Percentiles rank a stretch among this genome's conserved stretches.
These are phyloP conservation scores for Fraxinus floribunda DNA, from an alignment of 305 asterid genomes.

Conservation along the genomic window DNA sequence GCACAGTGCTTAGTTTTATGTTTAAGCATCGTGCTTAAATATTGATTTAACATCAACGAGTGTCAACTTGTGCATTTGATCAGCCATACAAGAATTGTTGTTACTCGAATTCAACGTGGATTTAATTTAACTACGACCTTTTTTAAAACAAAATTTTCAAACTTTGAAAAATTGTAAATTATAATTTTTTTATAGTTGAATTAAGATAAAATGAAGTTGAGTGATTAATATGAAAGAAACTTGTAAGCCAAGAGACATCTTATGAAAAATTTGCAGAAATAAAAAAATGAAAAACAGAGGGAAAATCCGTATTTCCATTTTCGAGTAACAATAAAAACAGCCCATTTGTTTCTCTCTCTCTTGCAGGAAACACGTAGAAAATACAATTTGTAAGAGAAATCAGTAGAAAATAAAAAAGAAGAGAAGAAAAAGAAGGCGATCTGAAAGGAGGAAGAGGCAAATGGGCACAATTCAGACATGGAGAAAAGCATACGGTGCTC, in stretches of 20 bases:
- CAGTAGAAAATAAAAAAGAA: neutral
- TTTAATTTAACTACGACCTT: neutral
- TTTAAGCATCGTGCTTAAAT: no score
- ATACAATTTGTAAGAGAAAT: neutral
- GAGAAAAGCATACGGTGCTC: constrained; percentile 88
- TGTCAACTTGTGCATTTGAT: neutral
- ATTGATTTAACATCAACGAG: neutral
- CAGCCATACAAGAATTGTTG: neutral
- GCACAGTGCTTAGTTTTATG: no score
- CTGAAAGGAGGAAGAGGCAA: constrained; percentile 2
- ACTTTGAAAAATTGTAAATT: no score
- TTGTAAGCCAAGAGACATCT: neutral
- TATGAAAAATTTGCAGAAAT: neutral
- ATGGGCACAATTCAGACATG: constrained; percentile 83
- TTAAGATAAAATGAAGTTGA: neutral
- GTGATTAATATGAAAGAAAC: neutral
- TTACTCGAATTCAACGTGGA: neutral
- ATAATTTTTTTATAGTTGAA: neutral
- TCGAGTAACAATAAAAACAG: neutral
- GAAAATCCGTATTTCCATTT: neutral
- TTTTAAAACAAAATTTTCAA: no score
- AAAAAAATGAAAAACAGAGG: neutral
- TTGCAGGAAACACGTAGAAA: neutral
- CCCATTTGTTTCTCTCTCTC: neutral
- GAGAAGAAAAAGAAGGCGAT: neutral